These are phyloP conservation scores for Davidsoniella eucalypti DNA, from an alignment of 2,329 filamentous ascomycete genomes.

Conservation along the genomic window DNA sequence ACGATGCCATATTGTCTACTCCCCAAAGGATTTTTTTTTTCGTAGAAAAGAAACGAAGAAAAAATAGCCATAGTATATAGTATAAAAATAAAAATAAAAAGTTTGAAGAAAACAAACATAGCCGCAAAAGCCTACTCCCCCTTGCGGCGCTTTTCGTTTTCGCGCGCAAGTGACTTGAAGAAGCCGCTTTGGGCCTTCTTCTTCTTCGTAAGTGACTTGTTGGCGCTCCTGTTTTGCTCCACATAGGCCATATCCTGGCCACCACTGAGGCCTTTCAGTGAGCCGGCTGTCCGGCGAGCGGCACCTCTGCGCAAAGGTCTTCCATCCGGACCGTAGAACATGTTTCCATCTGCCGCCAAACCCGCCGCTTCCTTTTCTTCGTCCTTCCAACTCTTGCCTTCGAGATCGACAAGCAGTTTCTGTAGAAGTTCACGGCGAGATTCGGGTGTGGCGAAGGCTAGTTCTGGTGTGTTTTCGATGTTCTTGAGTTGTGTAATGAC, in stretches of 20 bases:
- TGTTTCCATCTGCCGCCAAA: slow-evolving; percentile 12
- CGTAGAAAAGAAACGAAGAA: background rate
- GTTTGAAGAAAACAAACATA: background rate
- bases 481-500: slow-evolving; percentile 92
- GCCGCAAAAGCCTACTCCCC: slow-evolving; percentile 5
- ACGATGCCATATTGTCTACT: no score
- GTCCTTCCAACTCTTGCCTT: slow-evolving; percentile 21
- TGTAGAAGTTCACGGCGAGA: slow-evolving; percentile 77
- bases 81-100: background rate
- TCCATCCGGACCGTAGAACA: slow-evolving; percentile 16
- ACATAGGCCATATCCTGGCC: slow-evolving; percentile 97
- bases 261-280: slow-evolving; percentile 69
- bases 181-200: slow-evolving; percentile 26
- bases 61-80: background rate
- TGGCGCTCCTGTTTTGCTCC: slow-evolving; percentile 60
- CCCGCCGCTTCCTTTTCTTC: slow-evolving; percentile 11
- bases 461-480: slow-evolving; percentile 64
- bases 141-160: slow-evolving; percentile 18
- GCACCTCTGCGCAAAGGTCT: slow-evolving; percentile 14
- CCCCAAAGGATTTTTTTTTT: background rate
- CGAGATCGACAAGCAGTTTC: slow-evolving; percentile 77
- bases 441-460: slow-evolving; percentile 62
- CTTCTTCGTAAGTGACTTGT: slow-evolving; percentile 27
- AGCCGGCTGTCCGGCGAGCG: slow-evolving; percentile 60
- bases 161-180: slow-evolving; percentile 25